Evolutionary conservation across 2,329 filamentous ascomycete genomes (phyloP), one percentile per base, ranked within the genome.

Genomic region (Fulvia fulva): DNA sequence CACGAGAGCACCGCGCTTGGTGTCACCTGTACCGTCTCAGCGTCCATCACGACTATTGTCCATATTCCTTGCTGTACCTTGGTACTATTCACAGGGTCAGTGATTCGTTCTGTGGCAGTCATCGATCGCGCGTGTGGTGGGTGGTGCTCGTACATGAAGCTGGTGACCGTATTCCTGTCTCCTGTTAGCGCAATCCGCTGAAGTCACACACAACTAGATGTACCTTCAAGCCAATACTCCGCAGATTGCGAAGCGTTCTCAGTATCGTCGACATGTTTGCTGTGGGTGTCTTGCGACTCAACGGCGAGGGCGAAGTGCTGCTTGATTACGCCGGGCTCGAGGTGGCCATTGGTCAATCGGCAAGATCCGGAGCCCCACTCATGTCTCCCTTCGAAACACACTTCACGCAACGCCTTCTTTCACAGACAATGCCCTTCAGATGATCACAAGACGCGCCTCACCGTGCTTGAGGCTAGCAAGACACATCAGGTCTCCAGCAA

Each of bases 151-250:
- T 90, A 95, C 90, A 79, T 93, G 87, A 83, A 97, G 84, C 82
- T 97, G 94, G 78, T 90, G 88, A 78, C 86, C 88, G 82, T 88
- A 94, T 76, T 96, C 89, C 91, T 96, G 72, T 68, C 46, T 62
- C 41, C 65, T 64, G 71, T 76, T 69, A 76, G 74, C 65, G 34
- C 21, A 51, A 25, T 26, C 23, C 30, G 32, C 7, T 19, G 19
- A 21, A 44, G 19, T 9, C 43, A 16, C 22, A 8, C 16, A 47
- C 23, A 26, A 44, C 46, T n/a, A 34, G 9, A 28, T 77, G 64
- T 77, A 91, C 91, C 87, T 92, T 96, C 72, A 97, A 72, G 56
- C 94, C 94, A 74, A 96, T 85, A 78, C 85, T 87, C 81, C 91
- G 87, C 73, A 97, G 75, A 76, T 97, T 96, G 76, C 87, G 83